Base-by-base conservation (phyloP, 805 yeast genomes). In the Hanseniaspora lachancei region DNA sequence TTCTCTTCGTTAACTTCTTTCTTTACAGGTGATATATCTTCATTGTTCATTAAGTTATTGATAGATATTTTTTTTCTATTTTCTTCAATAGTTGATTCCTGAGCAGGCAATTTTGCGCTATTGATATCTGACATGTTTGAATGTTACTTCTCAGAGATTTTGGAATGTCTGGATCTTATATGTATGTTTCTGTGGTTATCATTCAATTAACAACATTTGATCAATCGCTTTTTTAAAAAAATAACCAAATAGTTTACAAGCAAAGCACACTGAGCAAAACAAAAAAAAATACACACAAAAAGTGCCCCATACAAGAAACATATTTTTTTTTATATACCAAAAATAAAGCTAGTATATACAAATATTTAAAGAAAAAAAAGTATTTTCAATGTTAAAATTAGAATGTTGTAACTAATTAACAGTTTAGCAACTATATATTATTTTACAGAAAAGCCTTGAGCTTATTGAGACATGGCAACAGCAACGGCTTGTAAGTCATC, bases 401-500 rank as follows among this genome's bases (percentile, higher is more conserved):
- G n/a, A n/a, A n/a, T n/a, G n/a, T n/a, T n/a, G n/a, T n/a, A 10
- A 41, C 20, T n/a, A 27, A 52, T 13, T 20, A 35, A 48, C 15
- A 32, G 13, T 32, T 32, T 32, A 13, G 35, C 2, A 10, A 32
- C 35, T 32, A 32, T 32, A 32, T 10, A 47, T 23, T 15, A 21
- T 15, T 18, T 13, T 34, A 24, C 13, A 38, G 23, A 27, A 9
- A 27, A 39, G 9, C 24, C 8, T 32, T 9, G 24, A 13, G 38
- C 5, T n/a, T 51, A 50, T 47, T 56, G 55, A 18, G 70, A 63
- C 59, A 91, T 80, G 38, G 98, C 98, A 65, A 93, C 97, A 12
- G 98, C 97, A 60, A 95, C 93, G 43, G 96, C 87, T 77, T 93
- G 99, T 75, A 84, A 77, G 63, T 95, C 98, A 67, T 91, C 96